These are phyloP conservation scores for Beauveria australis DNA, from an alignment of 2,329 filamentous ascomycete genomes.

Conservation along the genomic window DNA sequence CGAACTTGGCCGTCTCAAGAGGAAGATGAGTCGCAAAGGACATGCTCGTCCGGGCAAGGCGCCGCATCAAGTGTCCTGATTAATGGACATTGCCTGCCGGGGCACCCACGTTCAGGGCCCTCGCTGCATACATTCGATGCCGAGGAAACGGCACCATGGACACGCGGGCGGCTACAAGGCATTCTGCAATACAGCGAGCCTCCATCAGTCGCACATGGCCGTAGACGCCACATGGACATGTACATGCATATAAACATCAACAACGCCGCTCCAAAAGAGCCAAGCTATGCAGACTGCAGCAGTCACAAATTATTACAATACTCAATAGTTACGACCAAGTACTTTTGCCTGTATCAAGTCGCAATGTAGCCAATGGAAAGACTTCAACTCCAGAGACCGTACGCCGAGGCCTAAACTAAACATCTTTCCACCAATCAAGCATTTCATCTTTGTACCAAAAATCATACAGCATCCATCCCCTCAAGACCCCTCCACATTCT, in stretches of 20 bases:
- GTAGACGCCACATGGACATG: neutral
- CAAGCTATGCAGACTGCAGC: neutral
- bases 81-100: neutral
- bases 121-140: neutral
- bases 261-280: neutral
- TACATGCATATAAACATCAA: neutral
- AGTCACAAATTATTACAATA: neutral
- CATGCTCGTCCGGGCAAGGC: no score
- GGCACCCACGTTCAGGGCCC: neutral
- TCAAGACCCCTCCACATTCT: neutral
- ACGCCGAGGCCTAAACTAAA: constrained; percentile 3
- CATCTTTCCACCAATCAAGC: neutral
- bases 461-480: neutral
- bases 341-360: neutral
- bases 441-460: constrained; percentile 10
- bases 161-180: neutral
- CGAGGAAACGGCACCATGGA: neutral
- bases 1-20: neutral
- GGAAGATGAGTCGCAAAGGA: neutral
- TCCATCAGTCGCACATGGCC: neutral
- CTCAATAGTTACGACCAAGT: neutral
- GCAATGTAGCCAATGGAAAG: neutral
- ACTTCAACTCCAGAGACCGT: constrained; percentile 7
- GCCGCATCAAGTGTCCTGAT: neutral
- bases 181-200: neutral